Conservation (phyloP, 306 rosid species). For the Castanea sativa region DNA sequence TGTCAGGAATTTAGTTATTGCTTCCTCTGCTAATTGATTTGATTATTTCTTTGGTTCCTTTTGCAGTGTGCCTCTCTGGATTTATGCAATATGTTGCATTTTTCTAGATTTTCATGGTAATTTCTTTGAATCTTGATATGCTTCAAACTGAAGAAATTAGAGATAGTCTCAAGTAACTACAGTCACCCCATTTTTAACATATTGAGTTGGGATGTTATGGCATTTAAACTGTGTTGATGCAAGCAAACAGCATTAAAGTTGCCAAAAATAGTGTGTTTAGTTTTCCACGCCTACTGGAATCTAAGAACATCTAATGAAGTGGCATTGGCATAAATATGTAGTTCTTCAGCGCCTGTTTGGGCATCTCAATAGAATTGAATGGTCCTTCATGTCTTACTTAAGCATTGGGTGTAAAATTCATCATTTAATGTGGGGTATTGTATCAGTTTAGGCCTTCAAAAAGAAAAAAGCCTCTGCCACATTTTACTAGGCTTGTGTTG, state of each 20-base stretch:
- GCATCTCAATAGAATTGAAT: not conserved
- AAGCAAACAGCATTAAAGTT: not conserved
- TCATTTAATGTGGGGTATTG: not conserved
- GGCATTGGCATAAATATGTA: not conserved
- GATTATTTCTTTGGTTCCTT: conserved; percentile 24
- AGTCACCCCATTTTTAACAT: conserved; percentile 8
- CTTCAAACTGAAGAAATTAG: conserved; percentile 6
- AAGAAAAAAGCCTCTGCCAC: not conserved
- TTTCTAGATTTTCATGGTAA: conserved; percentile 86
- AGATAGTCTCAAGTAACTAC: not conserved
- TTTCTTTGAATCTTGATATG: conserved; percentile 1
- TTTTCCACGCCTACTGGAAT: not conserved
- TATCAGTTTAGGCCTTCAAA: not conserved
- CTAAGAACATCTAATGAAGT: not conserved
- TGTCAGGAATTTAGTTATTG: not conserved
- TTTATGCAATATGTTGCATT: conserved; percentile 76
- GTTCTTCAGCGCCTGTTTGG: not conserved
- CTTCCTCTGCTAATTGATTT: conserved; percentile 7
- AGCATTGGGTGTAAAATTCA: not conserved
- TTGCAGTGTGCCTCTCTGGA: conserved; percentile 85
- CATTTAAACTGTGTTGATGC: not conserved
- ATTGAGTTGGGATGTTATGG: not conserved
- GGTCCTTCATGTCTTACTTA: not conserved
- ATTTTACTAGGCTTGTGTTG: not conserved
- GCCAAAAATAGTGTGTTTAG: not conserved